Conservation (phyloP, 163 green algal species). For the Trebouxiophyceae sp. region DNA sequence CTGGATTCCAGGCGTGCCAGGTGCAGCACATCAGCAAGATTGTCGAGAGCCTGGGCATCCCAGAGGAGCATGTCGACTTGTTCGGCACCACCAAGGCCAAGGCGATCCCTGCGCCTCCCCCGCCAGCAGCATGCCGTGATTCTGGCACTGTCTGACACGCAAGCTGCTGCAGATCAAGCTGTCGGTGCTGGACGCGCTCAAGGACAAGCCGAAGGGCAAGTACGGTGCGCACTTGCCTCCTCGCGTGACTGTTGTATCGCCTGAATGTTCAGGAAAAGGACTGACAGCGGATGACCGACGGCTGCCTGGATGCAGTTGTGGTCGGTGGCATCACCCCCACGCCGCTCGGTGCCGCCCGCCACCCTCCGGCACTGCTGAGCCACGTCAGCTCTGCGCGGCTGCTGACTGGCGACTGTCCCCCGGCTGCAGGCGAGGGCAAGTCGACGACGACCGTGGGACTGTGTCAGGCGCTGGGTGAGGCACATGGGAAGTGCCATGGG, state of each 20-base stretch:
- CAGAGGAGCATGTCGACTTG: not conserved
- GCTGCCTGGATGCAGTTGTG: conserved; percentile 59
- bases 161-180: conserved; percentile 71
- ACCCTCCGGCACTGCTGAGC: too few species aligned
- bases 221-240: conserved; percentile 56
- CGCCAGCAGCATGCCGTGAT: too few species aligned
- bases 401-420: not conserved
- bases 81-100: not conserved
- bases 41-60: not conserved
- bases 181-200: conserved; percentile 57
- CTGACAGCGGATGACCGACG: too few species aligned
- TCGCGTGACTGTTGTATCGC: not conserved
- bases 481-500: not conserved
- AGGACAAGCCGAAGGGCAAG: conserved; percentile 56
- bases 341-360: conserved; percentile 85
- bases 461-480: conserved; percentile 73
- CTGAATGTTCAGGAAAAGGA: not conserved
- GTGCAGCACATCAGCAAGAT: not conserved
- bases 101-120: too few species aligned
- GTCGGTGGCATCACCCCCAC: conserved; percentile 95
- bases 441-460: conserved; percentile 95
- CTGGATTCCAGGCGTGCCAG: not conserved
- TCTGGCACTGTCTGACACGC: too few species aligned
- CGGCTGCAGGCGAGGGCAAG: conserved; percentile 72
- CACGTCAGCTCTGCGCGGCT: not conserved